Evolutionary conservation across 371 early-diverging fungal genomes (phyloP), one percentile per base, ranked within the genome.

Genomic region (Basidiobolus heterosporus): DNA sequence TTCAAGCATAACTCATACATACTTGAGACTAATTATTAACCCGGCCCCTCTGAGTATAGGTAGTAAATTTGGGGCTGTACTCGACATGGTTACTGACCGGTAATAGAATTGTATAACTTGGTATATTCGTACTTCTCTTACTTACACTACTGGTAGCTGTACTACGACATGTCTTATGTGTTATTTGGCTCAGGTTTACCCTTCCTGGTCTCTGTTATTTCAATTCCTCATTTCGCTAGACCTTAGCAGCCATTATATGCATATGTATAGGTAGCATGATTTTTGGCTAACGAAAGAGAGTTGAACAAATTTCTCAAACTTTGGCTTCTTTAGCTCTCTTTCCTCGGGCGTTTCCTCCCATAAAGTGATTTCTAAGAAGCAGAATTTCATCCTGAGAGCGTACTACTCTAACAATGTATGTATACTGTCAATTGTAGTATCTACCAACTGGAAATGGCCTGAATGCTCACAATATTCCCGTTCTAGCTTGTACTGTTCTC

Each of bases 71-170:
- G 97, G 97, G 30, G 88, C 90, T 21, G 94, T 93, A 21, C 67
- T 96, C 46, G 97, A 96, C 59, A 95, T 95, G 96, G 93, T 95
- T 43, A 93, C 93, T 20, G 96, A 93, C 66, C 76, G 86, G 70
- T 85, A 69, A 46, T 30, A n/a, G 38, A 14, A 51, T 18, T 35
- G 36, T 49, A 20, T 1, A 42, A 22, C 11, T 45, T 20, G 8
- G 43, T 13, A 19, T 22, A 47, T 20, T 20, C 20, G n/a, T 17
- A 36, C 3, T 18, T 30, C 9, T 15, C n/a, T 13, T 36, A 15
- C n/a, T 30, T 16, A 38, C 30, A n/a, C 36, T 39, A 35, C 7
- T 35, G 13, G 2, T 57, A 82, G 80, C 62, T 78, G 75, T 59
- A 88, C 97, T 6, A 95, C 97, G 3, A 78, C 88, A 7, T 87